These are phyloP conservation scores for Penicillium macrosclerotiorum DNA, from an alignment of 495 filamentous ascomycete genomes.

Conservation along the genomic window DNA sequence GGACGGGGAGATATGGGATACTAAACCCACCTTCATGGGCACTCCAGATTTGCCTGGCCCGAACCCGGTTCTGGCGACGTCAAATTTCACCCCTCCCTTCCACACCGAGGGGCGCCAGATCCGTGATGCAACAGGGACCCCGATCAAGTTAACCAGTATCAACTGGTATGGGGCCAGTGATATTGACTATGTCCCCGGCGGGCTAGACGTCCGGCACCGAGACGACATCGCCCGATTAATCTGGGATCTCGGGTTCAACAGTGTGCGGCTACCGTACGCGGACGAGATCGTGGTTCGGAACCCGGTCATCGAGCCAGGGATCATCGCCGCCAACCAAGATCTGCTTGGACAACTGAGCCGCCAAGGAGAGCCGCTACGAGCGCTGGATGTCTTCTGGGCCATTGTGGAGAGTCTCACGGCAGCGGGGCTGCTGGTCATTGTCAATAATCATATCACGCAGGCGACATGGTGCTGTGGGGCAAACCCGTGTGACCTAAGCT, in stretches of 20 bases:
- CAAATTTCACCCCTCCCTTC: conserved; percentile 43
- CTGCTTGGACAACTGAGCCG: conserved; percentile 33
- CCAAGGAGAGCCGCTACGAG: conserved; percentile 19
- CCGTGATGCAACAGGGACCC: conserved; percentile 48
- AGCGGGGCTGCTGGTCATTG: conserved; percentile 55
- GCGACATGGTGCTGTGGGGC: conserved; percentile 61
- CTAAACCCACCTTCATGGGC: neutral
- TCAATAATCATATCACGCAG: conserved; percentile 62
- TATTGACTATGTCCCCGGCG: conserved; percentile 57
- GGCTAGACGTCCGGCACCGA: conserved; percentile 57
- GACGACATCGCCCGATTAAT: conserved; percentile 52
- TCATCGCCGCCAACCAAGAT: conserved; percentile 53
- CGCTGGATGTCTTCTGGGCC: conserved; percentile 53
- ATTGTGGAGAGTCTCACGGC: conserved; percentile 54
- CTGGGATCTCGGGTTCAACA: conserved; percentile 58
- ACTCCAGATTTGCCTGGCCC: no score
- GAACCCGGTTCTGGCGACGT: neutral
- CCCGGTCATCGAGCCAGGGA: conserved; percentile 43
- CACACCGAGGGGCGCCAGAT: conserved; percentile 52
- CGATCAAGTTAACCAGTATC: conserved; percentile 55
- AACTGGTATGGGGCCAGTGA: conserved; percentile 67
- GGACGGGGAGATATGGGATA: neutral
- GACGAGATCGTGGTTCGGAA: conserved; percentile 59
- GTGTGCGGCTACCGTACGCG: conserved; percentile 59
- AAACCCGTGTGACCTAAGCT: conserved; percentile 58